Base-by-base conservation (phyloP, 495 filamentous ascomycete species). In the Penicillium taxi region DNA sequence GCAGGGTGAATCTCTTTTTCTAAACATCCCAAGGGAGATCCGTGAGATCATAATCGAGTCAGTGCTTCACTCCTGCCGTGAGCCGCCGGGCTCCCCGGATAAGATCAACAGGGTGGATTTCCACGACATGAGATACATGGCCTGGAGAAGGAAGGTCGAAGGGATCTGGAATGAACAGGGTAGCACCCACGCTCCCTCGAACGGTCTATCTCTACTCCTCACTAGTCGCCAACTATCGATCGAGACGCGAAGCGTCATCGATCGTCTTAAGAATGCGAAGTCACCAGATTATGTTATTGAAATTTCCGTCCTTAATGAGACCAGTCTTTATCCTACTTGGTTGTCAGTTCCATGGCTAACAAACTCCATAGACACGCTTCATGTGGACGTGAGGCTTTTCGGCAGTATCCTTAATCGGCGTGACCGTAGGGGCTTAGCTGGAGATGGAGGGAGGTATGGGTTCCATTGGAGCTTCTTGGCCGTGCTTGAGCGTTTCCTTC, bases 391-490 rank as follows among this genome's bases (percentile, higher is more conserved):
- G 11, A 6, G 22, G 11, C 22, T 24, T 11, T 24, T 24, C 22
- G 22, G 22, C 6, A 6, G 11, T 11, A 24, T 24, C 11, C 22
- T 24, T 11, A 6, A 6, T 24, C 22, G 2, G 18, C 29, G 12
- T 4, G n/a, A n/a, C 17, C 6, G 9, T 19, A 23, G 2, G 13
- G 5, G 22, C 53, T 24, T 24, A 24, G 22, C 6, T 6, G 22
- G 22, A 6, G 24, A 37, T 26, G 45, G 44, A 7, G 44, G 48
- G 16, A 27, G 20, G 2, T 9, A 16, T 1, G 37, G 49, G 7
- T 33, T 48, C 14, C 41, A 39, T n/a, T 52, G 49, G 49, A 28
- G 20, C n/a, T 52, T 48, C 29, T 48, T 42, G 25, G 45, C 41
- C 5, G 13, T 44, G 9, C 35, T 48, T 9, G 41, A 48, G 22